Evolutionary conservation across 163 green algal species (phyloP).

Genomic region (Chloromonas sp.): DNA sequence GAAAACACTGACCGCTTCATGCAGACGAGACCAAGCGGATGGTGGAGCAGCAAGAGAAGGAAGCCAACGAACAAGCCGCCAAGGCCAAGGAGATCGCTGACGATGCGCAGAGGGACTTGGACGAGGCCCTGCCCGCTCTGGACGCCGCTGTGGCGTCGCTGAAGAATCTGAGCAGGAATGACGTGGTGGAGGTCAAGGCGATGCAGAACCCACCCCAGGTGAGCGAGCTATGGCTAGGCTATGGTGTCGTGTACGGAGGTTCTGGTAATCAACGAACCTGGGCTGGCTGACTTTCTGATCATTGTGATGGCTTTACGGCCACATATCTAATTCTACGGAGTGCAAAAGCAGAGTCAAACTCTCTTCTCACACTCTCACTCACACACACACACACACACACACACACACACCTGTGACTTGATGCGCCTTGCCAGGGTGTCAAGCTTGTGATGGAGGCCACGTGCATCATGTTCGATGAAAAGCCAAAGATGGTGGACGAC

Average conservation of each 20-base stretch:
- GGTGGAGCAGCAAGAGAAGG: conserved; percentile 62
- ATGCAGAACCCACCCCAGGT: conserved; percentile 59
- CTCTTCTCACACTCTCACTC: background rate
- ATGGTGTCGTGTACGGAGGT: too few relatives aligned
- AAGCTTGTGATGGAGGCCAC: conserved; percentile 78
- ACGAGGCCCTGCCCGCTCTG: conserved; percentile 31
- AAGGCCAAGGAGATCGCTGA: conserved; percentile 61
- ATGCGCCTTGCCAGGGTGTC: conserved; percentile 38
- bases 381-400: background rate
- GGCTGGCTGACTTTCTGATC: too few relatives aligned
- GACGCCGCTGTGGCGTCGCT: conserved; percentile 40
- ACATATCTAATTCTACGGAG: background rate
- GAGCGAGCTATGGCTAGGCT: too few relatives aligned
- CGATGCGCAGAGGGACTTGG: conserved; percentile 60
- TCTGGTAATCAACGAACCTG: too few relatives aligned
- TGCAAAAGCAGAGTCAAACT: background rate
- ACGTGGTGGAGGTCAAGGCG: conserved; percentile 69
- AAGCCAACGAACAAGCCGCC: conserved; percentile 64
- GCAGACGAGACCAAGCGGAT: conserved; percentile 28
- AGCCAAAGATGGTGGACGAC: conserved; percentile 74
- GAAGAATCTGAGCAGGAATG: conserved; percentile 67
- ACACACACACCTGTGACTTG: background rate
- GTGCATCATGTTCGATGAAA: conserved; percentile 85
- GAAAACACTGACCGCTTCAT: background rate
- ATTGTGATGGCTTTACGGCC: background rate